Evolutionary conservation across 75 land plant species (phyloP), one percentile per base, ranked within the genome.

Genomic region (Pinus tabuliformis): DNA sequence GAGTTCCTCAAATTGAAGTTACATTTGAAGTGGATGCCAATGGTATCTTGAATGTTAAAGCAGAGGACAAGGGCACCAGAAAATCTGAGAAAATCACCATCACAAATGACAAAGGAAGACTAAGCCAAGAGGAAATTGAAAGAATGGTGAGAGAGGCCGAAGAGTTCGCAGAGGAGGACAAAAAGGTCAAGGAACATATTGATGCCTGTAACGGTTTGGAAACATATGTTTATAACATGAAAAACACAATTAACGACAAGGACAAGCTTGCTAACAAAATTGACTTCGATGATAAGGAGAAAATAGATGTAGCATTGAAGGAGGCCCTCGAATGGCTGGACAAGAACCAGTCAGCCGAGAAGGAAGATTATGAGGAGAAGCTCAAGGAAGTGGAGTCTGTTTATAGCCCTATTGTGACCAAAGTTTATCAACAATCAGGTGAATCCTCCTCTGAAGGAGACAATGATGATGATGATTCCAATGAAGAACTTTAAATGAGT

Each of bases 141-240:
- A 70, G 90, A 58, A 89, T 89, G 91, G 89, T 89, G 12, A 63
- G 75, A 33, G 90, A 87, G 81, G 90, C 91, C 17, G 90, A 89
- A 73, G 90, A 87, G 64, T 87, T 87, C 24, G 91, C 91, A 8
- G 93, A 91, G 77, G 91, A 89, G 75, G 91, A 89, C 77, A 88
- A 88, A 81, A 90, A 92, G 86, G 88, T 89, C 59, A 92, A 90
- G 81, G 92, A 92, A 49, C 75, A 75, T 73, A 85, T 92, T 42
- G 94, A 90, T 76, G 89, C 94, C 2, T 81, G 94, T 17, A 92
- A 92, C 85, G 70, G 83, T 74, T 77, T 92, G 75, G 94, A 92
- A 75, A 90, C 90, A 12, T 92, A 92, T 62, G 83, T 86, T 33
- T 92, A 92, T 83, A 90, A 90, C 86, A 90, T 90, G 92, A 89